Evolutionary conservation across 805 yeast species (phyloP).

Genomic region (Schizosaccharomyces japonicus): DNA sequence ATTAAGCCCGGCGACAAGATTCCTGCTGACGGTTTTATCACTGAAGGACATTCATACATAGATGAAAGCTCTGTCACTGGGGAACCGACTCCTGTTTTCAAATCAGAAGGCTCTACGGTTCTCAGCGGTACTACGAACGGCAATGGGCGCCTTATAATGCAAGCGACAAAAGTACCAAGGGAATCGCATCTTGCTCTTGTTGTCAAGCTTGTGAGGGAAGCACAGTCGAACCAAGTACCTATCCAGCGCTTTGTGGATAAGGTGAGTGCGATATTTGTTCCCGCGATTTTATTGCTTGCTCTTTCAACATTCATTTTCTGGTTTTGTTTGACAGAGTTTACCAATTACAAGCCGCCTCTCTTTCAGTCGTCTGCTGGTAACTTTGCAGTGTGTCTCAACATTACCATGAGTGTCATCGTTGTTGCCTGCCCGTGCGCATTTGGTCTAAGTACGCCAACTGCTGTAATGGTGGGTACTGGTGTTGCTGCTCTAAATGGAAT

Average conservation of each 20-base stretch:
- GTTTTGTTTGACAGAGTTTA: slow-evolving; percentile 21
- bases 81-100: slow-evolving; percentile 56
- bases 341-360: slow-evolving; percentile 22
- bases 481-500: slow-evolving; percentile 80
- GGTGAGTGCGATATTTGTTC: slow-evolving; percentile 69
- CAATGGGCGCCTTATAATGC: slow-evolving; percentile 36
- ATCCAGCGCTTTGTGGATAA: slow-evolving; percentile 73
- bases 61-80: slow-evolving; percentile 87
- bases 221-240: slow-evolving; percentile 75
- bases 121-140: slow-evolving; percentile 87
- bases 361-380: slow-evolving; percentile 24
- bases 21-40: slow-evolving; percentile 74
- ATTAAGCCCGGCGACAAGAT: slow-evolving; percentile 68
- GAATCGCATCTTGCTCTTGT: slow-evolving; percentile 73
- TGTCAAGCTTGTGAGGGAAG: slow-evolving; percentile 63
- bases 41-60: slow-evolving; percentile 56
- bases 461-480: slow-evolving; percentile 97
- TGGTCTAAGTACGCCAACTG: slow-evolving; percentile 95
- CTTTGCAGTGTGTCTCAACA: slow-evolving; percentile 43
- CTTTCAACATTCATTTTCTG: slow-evolving; percentile 41
- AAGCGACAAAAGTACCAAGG: slow-evolving; percentile 49
- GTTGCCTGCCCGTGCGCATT: slow-evolving; percentile 98
- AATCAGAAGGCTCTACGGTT: slow-evolving; percentile 34
- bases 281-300: slow-evolving; percentile 39
- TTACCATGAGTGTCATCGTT: slow-evolving; percentile 76